Evolutionary conservation across 805 yeast genomes (phyloP), one percentile per base, ranked within the genome.

Genomic region (Wickerhamomyces ciferrii): DNA sequence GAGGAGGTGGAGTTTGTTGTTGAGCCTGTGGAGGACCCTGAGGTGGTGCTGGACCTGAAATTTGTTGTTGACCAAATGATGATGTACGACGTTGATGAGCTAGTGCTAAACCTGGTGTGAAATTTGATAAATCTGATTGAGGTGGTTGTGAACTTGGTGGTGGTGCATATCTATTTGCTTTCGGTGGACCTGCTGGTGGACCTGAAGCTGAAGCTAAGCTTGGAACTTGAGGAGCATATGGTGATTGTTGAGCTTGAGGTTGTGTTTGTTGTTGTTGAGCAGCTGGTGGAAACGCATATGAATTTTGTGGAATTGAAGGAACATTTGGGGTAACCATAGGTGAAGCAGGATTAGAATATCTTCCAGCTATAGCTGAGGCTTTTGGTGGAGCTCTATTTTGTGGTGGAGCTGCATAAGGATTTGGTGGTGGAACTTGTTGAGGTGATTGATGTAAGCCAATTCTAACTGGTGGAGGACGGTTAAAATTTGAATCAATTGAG

Each of bases 81-180:
- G 23, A 19, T 3, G 38, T 19, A 19, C 38, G 23, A 35, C 38
- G 38, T 17, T 35, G 38, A 19, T 10, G 15, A 19, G 38, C n/a
- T 19, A 24, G 38, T 4, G 5, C 5, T 15, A 35, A 19, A 15
- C 24, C 38, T 18, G 21, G 38, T 19, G 23, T 35, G 15, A 18
- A 18, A 10, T 11, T 19, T 18, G 23, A 18, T 5, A 35, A 4
- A 19, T 19, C 18, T 10, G 21, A 15, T 18, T 18, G 23, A 35
- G 38, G 23, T 35, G 18, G 35, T 20, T 20, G 39, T 11, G 39
- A 36, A 21, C 48, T 45, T 11, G 52, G 51, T 42, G 58, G 52
- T 10, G 53, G 49, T 11, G 64, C 63, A 48, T 67, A 68, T 20
- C 71, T 70, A 43, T 67, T 70, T 3, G 55, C 52, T 11, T 60